Evolutionary conservation across 2,329 filamentous ascomycete species (phyloP), one percentile per base, ranked within the genome.

Genomic region (Phyllosticta citriasiana): DNA sequence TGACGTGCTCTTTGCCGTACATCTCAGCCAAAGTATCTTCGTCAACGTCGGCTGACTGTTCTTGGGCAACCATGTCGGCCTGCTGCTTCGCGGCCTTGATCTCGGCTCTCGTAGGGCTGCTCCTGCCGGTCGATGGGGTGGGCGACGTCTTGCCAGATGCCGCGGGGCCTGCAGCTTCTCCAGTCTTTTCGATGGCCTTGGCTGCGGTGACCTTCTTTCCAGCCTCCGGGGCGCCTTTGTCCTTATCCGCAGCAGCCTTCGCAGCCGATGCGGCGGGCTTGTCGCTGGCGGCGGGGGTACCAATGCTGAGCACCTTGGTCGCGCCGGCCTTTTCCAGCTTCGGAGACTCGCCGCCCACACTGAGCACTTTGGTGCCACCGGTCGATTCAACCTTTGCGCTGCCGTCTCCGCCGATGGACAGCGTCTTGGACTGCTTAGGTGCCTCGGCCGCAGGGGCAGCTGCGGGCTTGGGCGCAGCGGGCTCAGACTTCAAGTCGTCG

Each of bases 171-270:
- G 61, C 61, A 59, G 84, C 80, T 72, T 92, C 87, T 60, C 91
- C 89, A 0, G 89, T 88, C 82, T 96, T 96, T 71, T 96, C 91
- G 65, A 97, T 90, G 9, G 93, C 92, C 77, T 97, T 97, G 57
- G 85, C 80, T 4, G 92, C 93, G 1, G 88, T 80, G n/a, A 88
- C 86, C 77, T 97, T 97, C 64, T 91, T 82, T 30, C 90, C 89
- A 27, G 88, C 87, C 65, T 89, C 87, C 2, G 85, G 75, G 12
- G 71, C 74, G n/a, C 66, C 68, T 65, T 74, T 74, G 65, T 77
- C 73, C n/a, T 73, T 72, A 57, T 75, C 74, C 24, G 70, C 68
- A 55, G 68, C 69, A 35, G 75, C 74, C 65, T 72, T 82, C 63
- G 74, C 71, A 56, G 81, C 77, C 47, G 82, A 77, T n/a, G 81